These are phyloP conservation scores for Xylariaceae sp. DNA, from an alignment of 2,329 filamentous ascomycete species.

Conservation along the genomic window DNA sequence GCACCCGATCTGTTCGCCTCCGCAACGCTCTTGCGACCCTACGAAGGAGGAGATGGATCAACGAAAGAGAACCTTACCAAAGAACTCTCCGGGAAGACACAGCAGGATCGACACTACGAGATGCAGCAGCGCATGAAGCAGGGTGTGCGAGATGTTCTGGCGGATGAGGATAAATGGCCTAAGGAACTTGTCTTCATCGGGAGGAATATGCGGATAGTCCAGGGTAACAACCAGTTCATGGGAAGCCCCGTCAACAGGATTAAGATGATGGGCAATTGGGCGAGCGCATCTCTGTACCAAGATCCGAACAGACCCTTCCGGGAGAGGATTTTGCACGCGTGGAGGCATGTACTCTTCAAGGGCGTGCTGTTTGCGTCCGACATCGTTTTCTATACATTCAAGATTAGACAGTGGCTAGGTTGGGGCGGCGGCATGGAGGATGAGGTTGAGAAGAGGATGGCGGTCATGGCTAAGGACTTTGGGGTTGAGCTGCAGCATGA, in stretches of 20 bases:
- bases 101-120: slow-evolving; percentile 75
- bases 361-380: slow-evolving; percentile 73
- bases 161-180: slow-evolving; percentile 84
- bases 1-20: slow-evolving; percentile 89
- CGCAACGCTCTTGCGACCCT: slow-evolving; percentile 84
- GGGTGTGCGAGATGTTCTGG: slow-evolving; percentile 63
- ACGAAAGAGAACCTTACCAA: slow-evolving; percentile 62
- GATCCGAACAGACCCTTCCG: slow-evolving; percentile 59
- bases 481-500: slow-evolving; percentile 86
- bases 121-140: slow-evolving; percentile 85
- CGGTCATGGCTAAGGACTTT: slow-evolving; percentile 81
- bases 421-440: slow-evolving; percentile 87
- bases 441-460: slow-evolving; percentile 85
- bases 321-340: slow-evolving; percentile 65
- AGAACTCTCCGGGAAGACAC: slow-evolving; percentile 55
- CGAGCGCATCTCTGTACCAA: slow-evolving; percentile 76
- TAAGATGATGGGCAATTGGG: slow-evolving; percentile 92
- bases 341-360: slow-evolving; percentile 78
- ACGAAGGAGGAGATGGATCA: slow-evolving; percentile 74
- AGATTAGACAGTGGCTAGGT: slow-evolving; percentile 71
- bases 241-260: slow-evolving; percentile 87
- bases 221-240: slow-evolving; percentile 88
- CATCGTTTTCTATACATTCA: slow-evolving; percentile 77
- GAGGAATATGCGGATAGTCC: slow-evolving; percentile 86
- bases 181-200: slow-evolving; percentile 90